Conservation (phyloP, 129 eudicot genomes). For the Pittosporum tobira region DNA sequence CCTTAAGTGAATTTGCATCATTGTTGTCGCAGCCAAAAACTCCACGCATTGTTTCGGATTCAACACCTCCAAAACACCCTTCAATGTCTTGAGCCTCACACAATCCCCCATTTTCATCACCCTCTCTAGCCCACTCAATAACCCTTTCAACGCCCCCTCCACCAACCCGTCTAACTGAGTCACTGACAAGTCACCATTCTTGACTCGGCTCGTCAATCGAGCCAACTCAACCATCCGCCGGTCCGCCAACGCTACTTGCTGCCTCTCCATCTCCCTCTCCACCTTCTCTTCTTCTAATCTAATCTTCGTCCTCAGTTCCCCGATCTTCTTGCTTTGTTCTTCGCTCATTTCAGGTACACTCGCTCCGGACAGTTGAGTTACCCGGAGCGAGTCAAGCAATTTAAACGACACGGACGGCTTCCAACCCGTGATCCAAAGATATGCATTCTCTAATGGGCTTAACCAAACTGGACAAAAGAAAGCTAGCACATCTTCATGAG, state of each 20-base stretch:
- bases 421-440: constrained; percentile 84
- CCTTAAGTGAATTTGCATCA: constrained; percentile 47
- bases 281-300: constrained; percentile 63
- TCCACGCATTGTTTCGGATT: constrained; percentile 53
- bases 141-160: constrained; percentile 35
- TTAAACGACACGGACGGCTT: constrained; percentile 59
- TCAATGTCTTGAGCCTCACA: constrained; percentile 58
- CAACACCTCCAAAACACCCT: constrained; percentile 61
- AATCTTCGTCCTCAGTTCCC: constrained; percentile 39
- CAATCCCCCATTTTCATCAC: constrained; percentile 83
- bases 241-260: constrained; percentile 58
- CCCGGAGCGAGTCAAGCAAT: constrained; percentile 31
- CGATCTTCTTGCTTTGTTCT: constrained; percentile 40
- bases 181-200: constrained; percentile 16
- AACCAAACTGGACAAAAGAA: constrained; percentile 55
- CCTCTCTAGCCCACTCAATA: constrained; percentile 46
- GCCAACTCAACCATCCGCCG: constrained; percentile 48
- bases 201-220: constrained; percentile 7
- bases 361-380: constrained; percentile 8
- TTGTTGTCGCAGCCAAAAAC: constrained; percentile 50
- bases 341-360: constrained; percentile 35
- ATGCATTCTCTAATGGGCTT: constrained; percentile 45
- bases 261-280: constrained; percentile 83
- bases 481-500: constrained; percentile 51
- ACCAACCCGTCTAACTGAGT: constrained; percentile 20